Evolutionary conservation across 176 grass and related monocot genomes (phyloP).

Genomic region (Tillandsia leiboldiana): DNA sequence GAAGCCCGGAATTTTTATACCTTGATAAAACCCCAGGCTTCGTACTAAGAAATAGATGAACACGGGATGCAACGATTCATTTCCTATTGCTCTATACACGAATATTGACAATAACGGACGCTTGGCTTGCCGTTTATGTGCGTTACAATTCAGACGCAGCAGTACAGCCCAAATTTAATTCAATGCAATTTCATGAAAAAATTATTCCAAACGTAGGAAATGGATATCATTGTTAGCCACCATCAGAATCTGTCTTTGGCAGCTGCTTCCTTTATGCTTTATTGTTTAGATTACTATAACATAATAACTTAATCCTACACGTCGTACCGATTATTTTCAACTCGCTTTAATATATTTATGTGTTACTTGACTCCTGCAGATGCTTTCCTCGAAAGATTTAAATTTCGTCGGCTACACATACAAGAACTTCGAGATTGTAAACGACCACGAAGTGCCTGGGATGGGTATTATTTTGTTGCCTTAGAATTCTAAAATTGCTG

Average conservation of each 20-base stretch:
- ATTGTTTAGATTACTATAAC: background rate
- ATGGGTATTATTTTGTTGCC: slow-evolving; percentile 45
- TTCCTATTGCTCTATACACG: too few relatives aligned
- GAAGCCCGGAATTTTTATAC: too few relatives aligned
- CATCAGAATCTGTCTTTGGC: background rate
- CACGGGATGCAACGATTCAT: too few relatives aligned
- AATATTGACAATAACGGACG: too few relatives aligned
- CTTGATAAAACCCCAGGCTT: too few relatives aligned
- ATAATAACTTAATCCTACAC: background rate
- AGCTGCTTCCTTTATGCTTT: background rate
- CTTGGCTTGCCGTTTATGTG: too few relatives aligned
- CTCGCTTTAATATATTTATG: background rate
- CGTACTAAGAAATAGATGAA: too few relatives aligned
- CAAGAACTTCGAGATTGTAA: slow-evolving; percentile 98
- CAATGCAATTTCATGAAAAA: too few relatives aligned
- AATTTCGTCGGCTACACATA: slow-evolving; percentile 99
- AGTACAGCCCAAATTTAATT: too few relatives aligned
- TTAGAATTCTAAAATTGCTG: background rate
- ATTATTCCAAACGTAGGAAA: too few relatives aligned
- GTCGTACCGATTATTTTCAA: background rate
- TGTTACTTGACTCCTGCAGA: slow-evolving; percentile 31
- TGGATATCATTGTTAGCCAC: too few relatives aligned
- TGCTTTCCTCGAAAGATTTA: slow-evolving; percentile 97
- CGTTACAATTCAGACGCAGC: too few relatives aligned
- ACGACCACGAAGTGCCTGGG: slow-evolving; percentile 69